Base-by-base conservation (phyloP, 2,329 filamentous ascomycete genomes). In the Aspergillus thermomutatus region DNA sequence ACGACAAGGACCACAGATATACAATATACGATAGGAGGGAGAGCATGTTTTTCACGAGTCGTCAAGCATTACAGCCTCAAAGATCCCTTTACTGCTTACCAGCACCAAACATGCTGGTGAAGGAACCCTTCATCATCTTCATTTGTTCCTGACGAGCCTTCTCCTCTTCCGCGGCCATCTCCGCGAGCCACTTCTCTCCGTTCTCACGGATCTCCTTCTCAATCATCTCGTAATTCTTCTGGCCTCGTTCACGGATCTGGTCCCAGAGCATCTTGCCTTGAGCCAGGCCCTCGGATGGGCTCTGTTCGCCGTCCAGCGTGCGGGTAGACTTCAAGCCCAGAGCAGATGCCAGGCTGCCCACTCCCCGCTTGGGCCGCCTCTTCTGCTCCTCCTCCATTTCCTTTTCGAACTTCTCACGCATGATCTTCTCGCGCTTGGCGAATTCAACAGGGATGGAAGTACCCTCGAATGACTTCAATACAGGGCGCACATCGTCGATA, bases 211-310 rank as follows among this genome's bases (percentile, higher is more conserved):
- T 96, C 78, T 96, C 89, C 76, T 87, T 88, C 75, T 97, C 93
- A 60, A 97, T 83, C 65, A 87, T 78, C 79, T 96, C 86, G 76
- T 97, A 99, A 75, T 92, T 89, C 73, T 88, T 88, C 77, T 92
- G 90, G 34, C 94, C 94, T 50, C 92, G 85, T 78, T 99, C 94
- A 50, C 94, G 87, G 51, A 94, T 92, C 74, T 96, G 87, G 71
- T 99, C 94, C 76, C 92, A 92, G 64, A 97, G 80, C 91, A 97
- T 97, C 84, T 97, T 99, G 67, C 93, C 94, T 75, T 96, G 87
- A 2, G 89, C 87, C 60, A 94, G 85, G 11, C 90, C 91, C 71
- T 96, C 91, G 2, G 83, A 82, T 1, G 89, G 82, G 64, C 83
- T 86, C 61, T 85, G 82, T 70, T 92, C 88, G 50, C 90, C 87